Base-by-base conservation (phyloP, 1,284 basidiomycete genomes). In the Ustilago crameri region DNA sequence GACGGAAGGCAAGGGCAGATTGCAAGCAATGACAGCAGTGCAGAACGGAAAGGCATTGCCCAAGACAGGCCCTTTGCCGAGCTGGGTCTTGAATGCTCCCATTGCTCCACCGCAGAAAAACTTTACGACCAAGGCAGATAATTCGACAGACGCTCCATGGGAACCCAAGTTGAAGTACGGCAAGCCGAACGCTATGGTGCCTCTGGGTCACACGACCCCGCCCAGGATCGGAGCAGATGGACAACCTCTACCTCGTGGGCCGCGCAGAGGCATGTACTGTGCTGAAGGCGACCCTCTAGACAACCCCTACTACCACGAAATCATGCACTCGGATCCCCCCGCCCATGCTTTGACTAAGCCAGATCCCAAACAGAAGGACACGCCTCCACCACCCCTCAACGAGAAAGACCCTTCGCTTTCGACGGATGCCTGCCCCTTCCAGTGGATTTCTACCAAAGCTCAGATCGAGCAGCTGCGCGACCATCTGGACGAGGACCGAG, bases 391-490 rank as follows among this genome's bases (percentile, higher is more conserved):
- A 32, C 66, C 78, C 14, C 60, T 81, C 45, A 64, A 74, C 43
- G 52, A 68, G 15, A 62, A 71, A 27, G 63, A 70, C 1, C 78
- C 81, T 2, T 48, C 58, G 2, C 84, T 85, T 8, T 85, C 90
- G 1, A 90, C 95, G 48, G 88, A 89, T 23, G 85, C 88, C 1
- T 91, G 89, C 0, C 88, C 91, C 2, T 90, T 93, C 78, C 88
- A 87, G 32, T 94, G 89, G 87, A 87, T 98, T 9, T 87, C 89
- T 9, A 90, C 89, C 3, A 80, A 86, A 0, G 84, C 85, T 12
- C 85, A 85, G 14, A 86, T 96, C 38, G 83, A 87, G 3, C 79
- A 76, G 20, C 89, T 96, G 87, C 85, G 93, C 4, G 87, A 87
- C n/a, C 83, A 84, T 49, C 73, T 84, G 23, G 51, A 88, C 37